These are phyloP conservation scores for Monosporascus sp. DNA, from an alignment of 2,329 filamentous ascomycete genomes.

Conservation along the genomic window DNA sequence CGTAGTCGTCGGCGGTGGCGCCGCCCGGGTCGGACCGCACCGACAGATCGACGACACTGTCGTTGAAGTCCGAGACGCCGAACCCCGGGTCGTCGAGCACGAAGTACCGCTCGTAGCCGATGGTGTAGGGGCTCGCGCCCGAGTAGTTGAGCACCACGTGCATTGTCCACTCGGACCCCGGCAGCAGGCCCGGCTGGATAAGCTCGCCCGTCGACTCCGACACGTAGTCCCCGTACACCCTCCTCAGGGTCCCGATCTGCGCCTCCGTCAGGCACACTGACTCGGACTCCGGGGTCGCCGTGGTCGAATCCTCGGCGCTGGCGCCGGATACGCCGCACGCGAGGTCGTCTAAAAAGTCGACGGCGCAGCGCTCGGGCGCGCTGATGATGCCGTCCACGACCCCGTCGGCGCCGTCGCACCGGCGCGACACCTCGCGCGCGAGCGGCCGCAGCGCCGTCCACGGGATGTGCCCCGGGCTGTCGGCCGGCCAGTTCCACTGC, in stretches of 20 bases:
- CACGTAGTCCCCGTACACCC: conserved; percentile 26
- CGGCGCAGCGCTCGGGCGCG: conserved; percentile 38
- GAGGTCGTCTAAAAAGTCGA: conserved; percentile 26
- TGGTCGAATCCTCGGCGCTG: too few relatives aligned
- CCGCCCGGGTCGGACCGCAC: conserved; percentile 31
- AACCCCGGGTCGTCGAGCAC: conserved; percentile 35
- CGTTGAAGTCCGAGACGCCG: conserved; percentile 27
- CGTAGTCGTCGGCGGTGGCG: conserved; percentile 32
- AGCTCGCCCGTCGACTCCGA: conserved; percentile 24
- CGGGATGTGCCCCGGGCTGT: conserved; percentile 40
- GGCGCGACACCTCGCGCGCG: conserved; percentile 36
- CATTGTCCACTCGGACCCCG: conserved; percentile 40
- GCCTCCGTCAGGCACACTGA: conserved; percentile 35
- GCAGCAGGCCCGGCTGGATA: conserved; percentile 38
- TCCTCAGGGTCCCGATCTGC: conserved; percentile 33
- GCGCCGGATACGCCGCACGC: not conserved
- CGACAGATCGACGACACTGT: conserved; percentile 25
- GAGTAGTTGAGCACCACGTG: conserved; percentile 25
- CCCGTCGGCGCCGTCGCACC: conserved; percentile 48
- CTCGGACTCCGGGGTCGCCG: conserved; percentile 12
- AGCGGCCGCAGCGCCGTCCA: conserved; percentile 37
- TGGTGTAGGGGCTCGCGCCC: conserved; percentile 27
- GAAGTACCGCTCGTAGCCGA: conserved; percentile 33
- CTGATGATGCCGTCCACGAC: conserved; percentile 45
- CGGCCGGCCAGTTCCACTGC: conserved; percentile 41